Percentiles rank a stretch among this genome's conserved stretches.
These are phyloP conservation scores for Rhizopus stolonifer DNA, from an alignment of 371 early-diverging fungal genomes.

Conservation along the genomic window DNA sequence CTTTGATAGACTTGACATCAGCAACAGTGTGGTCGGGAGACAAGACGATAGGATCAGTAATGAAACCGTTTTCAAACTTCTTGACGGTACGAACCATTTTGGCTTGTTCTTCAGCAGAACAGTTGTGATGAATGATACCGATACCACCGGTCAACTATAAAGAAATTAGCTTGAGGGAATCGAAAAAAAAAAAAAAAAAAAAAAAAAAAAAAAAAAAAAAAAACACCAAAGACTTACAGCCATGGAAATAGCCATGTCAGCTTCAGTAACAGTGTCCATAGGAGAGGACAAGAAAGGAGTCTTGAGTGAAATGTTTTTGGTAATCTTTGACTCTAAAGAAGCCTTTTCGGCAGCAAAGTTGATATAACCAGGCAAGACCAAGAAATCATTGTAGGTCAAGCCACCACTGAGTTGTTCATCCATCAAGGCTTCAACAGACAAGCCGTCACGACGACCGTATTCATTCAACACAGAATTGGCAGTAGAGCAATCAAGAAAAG, in stretches of 20 bases:
- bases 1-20: constrained; percentile 88
- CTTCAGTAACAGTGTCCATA: constrained; percentile 98
- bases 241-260: constrained; percentile 97
- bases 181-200: constrained; percentile 6
- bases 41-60: constrained; percentile 89
- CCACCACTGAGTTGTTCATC: constrained; percentile 78
- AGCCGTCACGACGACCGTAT: constrained; percentile 67
- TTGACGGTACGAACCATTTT: constrained; percentile 97
- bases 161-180: background rate
- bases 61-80: constrained; percentile 98
- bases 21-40: constrained; percentile 81
- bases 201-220: constrained; percentile 12
- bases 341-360: constrained; percentile 86
- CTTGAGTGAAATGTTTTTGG: constrained; percentile 82
- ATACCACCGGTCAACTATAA: constrained; percentile 85
- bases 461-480: constrained; percentile 22
- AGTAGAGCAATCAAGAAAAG: constrained; percentile 23
- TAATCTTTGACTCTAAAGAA: constrained; percentile 78
- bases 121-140: constrained; percentile 98
- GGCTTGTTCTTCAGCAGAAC: constrained; percentile 91
- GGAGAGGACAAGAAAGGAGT: constrained; percentile 93
- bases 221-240: constrained; percentile 61
- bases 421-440: constrained; percentile 73
- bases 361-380: constrained; percentile 94
- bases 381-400: constrained; percentile 96